Evolutionary conservation across 2,329 filamentous ascomycete species (phyloP).

Genomic region (Nemania diffusa): DNA sequence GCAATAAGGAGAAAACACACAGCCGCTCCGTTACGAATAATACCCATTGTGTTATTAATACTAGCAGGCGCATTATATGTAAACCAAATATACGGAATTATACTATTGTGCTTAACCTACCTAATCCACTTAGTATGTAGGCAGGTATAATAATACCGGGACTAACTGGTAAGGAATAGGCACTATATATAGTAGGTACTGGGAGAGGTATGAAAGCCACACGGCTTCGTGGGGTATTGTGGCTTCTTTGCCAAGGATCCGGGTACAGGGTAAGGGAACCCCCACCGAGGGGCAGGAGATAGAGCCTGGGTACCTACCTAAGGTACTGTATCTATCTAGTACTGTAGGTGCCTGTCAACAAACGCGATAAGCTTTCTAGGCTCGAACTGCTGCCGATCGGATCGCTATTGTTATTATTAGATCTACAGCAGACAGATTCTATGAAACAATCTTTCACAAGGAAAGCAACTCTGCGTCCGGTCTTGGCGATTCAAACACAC

Average conservation of each 20-base stretch:
- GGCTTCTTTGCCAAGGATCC: neutral
- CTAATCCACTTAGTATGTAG: no score
- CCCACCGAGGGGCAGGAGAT: conserved; percentile 8
- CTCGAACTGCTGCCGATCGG: neutral
- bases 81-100: no score
- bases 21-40: neutral
- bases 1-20: neutral
- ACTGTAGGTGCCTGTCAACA: no score
- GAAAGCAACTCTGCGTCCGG: neutral
- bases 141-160: no score
- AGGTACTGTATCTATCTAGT: no score
- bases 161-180: no score
- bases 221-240: neutral
- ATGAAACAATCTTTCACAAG: neutral
- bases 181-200: neutral
- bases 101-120: no score
- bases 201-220: neutral
- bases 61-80: no score
- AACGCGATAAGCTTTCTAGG: neutral
- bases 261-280: neutral
- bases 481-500: neutral
- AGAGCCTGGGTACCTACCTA: no score
- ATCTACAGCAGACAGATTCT: neutral
- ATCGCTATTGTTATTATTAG: neutral
- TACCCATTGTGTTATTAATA: no score